phyloP scores from a whole-genome alignment of 495 filamentous ascomycete genomes.

The Ramalina intermedia region DNA sequence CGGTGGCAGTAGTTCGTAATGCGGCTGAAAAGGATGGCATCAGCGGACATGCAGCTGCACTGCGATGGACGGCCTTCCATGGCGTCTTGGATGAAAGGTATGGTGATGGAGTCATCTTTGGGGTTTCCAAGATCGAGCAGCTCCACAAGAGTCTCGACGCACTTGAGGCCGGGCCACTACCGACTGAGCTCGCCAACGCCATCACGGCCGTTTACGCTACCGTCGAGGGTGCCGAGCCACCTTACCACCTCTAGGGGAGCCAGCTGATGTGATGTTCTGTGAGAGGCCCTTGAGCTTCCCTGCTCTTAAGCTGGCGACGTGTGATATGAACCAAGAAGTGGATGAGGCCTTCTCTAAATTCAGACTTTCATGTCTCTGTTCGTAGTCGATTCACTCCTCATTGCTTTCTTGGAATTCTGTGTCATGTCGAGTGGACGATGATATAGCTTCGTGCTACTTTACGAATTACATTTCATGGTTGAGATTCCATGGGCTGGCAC shows the following conservation, averaged over 20 bases:
- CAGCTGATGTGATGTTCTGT: background rate
- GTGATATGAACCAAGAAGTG: no score
- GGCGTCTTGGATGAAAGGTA: constrained; percentile 14
- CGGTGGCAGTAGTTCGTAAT: constrained; percentile 8
- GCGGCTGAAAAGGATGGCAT: constrained; percentile 17
- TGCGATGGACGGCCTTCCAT: constrained; percentile 27
- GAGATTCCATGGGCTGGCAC: no score
- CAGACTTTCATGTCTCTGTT: no score
- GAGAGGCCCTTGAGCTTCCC: background rate
- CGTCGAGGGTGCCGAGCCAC: constrained; percentile 7
- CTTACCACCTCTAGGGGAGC: constrained; percentile 13
- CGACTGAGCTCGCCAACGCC: constrained; percentile 1
- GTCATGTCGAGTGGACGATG: no score
- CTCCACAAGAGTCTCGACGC: constrained; percentile 13
- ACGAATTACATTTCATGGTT: no score
- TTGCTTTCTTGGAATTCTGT: no score
- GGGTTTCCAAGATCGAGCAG: constrained; percentile 24
- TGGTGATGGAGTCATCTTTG: constrained; percentile 29
- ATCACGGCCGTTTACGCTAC: constrained; percentile 4
- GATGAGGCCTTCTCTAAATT: no score
- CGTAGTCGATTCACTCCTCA: no score
- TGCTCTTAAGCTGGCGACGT: background rate
- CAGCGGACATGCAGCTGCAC: constrained; percentile 22
- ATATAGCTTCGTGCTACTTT: no score
- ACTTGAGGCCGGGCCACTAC: background rate